phyloP scores from a whole-genome alignment of 495 filamentous ascomycete species.

The Xylaria nigripes region DNA sequence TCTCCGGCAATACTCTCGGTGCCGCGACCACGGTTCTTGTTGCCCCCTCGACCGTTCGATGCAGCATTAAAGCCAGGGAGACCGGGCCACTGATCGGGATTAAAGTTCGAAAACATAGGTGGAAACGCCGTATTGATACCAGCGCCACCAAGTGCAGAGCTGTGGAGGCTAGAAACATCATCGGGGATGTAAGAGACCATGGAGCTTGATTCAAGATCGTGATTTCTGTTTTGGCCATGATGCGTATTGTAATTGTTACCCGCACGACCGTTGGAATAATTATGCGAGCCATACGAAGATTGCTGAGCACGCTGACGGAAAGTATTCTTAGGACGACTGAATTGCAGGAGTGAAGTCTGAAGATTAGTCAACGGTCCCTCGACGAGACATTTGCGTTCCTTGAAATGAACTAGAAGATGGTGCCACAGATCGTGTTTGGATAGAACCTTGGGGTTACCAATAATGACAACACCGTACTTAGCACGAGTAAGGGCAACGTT shows the following conservation, averaged over 20 bases:
- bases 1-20: conserved; percentile 81
- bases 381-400: conserved; percentile 91
- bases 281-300: conserved; percentile 59
- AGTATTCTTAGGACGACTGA: conserved; percentile 83
- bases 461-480: conserved; percentile 90
- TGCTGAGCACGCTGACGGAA: conserved; percentile 66
- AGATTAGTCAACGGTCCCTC: conserved; percentile 95
- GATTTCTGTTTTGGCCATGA: conserved; percentile 36
- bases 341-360: conserved; percentile 89
- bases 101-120: conserved; percentile 90
- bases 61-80: conserved; percentile 57
- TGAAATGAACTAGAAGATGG: conserved; percentile 91
- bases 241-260: conserved; percentile 39
- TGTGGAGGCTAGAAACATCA: conserved; percentile 93
- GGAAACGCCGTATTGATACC: conserved; percentile 74
- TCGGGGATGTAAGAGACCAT: conserved; percentile 92
- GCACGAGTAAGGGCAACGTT: conserved; percentile 98
- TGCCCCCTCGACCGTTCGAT: conserved; percentile 44
- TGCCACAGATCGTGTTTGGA: conserved; percentile 99
- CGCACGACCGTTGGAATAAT: conserved; percentile 49
- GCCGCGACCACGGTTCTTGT: conserved; percentile 51
- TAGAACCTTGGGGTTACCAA: conserved; percentile 96
- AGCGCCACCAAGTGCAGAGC: conserved; percentile 79
- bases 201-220: conserved; percentile 81
- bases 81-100: conserved; percentile 78